Percentiles rank a stretch among this genome's conserved stretches.
phyloP scores from a whole-genome alignment of 164 flowering plant species.

The Chloranthus sessilifolius region DNA sequence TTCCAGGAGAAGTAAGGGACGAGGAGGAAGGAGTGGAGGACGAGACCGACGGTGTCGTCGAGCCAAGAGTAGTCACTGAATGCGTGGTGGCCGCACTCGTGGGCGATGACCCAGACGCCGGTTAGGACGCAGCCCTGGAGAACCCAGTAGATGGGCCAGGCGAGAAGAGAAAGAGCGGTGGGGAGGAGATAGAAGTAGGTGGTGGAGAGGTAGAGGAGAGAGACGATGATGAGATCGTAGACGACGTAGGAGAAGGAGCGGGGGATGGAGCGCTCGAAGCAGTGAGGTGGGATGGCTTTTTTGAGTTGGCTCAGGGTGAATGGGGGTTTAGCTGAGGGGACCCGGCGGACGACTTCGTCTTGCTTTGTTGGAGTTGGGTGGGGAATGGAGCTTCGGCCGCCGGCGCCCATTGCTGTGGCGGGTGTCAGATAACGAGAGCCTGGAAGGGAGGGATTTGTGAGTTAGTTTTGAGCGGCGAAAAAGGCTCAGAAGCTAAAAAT shows the following conservation, averaged over 20 bases:
- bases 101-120: constrained; percentile 80
- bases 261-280: constrained; percentile 60
- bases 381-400: constrained; percentile 45
- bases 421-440: too few species aligned
- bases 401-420: constrained; percentile 76
- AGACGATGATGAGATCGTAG: constrained; percentile 40
- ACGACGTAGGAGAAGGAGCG: constrained; percentile 62
- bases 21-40: constrained; percentile 67
- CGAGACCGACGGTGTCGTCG: constrained; percentile 73
- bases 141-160: constrained; percentile 58
- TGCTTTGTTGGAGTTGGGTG: constrained; percentile 21
- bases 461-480: too few species aligned
- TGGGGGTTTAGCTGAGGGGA: constrained; percentile 49
- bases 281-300: constrained; percentile 77
- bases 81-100: constrained; percentile 87
- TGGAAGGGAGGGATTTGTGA: too few species aligned
- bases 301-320: constrained; percentile 55
- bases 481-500: too few species aligned
- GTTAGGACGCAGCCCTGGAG: constrained; percentile 61
- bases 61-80: constrained; percentile 84
- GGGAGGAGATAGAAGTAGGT: constrained; percentile 34
- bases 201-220: constrained; percentile 44
- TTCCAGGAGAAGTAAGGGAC: constrained; percentile 95
- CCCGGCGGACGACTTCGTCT: constrained; percentile 28
- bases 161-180: constrained; percentile 34